Percentiles rank a stretch among this genome's conserved stretches.
phyloP scores from a whole-genome alignment of 441 rosid species.

The Gossypium schwendimanii region DNA sequence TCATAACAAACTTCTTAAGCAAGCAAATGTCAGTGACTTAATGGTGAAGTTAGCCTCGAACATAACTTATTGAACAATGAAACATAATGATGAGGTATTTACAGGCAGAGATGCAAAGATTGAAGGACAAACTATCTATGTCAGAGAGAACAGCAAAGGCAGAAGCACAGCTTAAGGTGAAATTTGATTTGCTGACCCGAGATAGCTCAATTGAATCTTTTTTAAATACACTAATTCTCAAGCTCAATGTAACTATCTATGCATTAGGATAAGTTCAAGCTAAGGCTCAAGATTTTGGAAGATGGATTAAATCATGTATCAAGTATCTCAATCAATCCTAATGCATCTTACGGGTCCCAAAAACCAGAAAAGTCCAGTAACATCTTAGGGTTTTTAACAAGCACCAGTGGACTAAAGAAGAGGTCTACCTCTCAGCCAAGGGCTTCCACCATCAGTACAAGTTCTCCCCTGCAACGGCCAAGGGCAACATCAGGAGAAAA shows the following conservation, averaged over 20 bases:
- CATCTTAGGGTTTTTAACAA: slow-evolving; percentile 61
- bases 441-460: slow-evolving; percentile 28
- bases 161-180: slow-evolving; percentile 82
- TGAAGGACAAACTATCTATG: slow-evolving; percentile 64
- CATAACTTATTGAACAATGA: background rate
- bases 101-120: slow-evolving; percentile 79
- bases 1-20: background rate
- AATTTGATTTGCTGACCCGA: background rate
- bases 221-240: background rate
- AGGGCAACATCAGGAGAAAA: slow-evolving; percentile 27
- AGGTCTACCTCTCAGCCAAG: slow-evolving; percentile 63
- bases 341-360: slow-evolving; percentile 24
- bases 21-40: no score
- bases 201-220: background rate
- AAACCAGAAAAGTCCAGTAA: slow-evolving; percentile 46
- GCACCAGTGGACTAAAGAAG: slow-evolving; percentile 52
- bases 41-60: background rate
- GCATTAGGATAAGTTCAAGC: slow-evolving; percentile 65
- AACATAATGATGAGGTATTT: background rate
- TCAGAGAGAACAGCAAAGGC: slow-evolving; percentile 85
- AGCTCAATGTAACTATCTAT: slow-evolving; percentile 6
- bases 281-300: slow-evolving; percentile 69
- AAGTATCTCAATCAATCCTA: slow-evolving; percentile 22
- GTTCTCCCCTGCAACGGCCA: slow-evolving; percentile 38
- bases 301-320: slow-evolving; percentile 47